Base-by-base conservation (phyloP, 1,139 yeast species). In the Yamadazyma buinensis region DNA sequence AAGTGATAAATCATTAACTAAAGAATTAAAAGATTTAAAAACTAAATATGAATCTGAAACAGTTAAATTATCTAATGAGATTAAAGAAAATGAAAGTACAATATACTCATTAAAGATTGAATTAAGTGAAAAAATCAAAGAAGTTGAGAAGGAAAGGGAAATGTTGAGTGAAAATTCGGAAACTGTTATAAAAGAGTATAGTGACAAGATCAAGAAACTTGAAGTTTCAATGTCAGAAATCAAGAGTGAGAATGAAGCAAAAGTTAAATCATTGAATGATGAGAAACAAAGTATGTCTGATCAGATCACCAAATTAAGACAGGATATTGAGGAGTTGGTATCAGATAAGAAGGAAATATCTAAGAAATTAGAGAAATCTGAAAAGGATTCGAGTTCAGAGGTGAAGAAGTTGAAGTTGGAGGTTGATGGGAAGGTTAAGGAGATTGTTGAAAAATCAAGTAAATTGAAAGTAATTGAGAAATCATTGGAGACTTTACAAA, bases 81-180 rank as follows among this genome's bases (percentile, higher is more conserved):
- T 37, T 15, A 28, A 34, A 14, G 23, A 33, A 19, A 29, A 21
- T 15, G 24, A 34, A 23, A 25, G 20, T 12, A 29, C 36, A 6
- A 36, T 42, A 8, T 29, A 23, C 9, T 29, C 26, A 13, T 36
- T 23, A 28, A 40, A 39, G 40, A 38, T 22, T 2, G 58, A 59
- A 5, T 46, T 64, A 32, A 45, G 44, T 12, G 52, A 49, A 12
- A 75, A 68, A 40, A 48, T 49, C 0, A 46, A 57, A 32, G 80
- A 69, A 30, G 66, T 77, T 36, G 80, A 75, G 38, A 63, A 59
- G 27, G 82, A 77, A 46, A 55, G 80, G 33, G 61, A 57, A 9
- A 55, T 71, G 49, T 48, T 72, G 15, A 67, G 64, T 39, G 70
- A 72, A 41, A 72, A 59, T 35, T 75, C 83, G 1, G 77, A 73